Conservation (phyloP, 805 yeast species). For the Sungouiella blattae region DNA sequence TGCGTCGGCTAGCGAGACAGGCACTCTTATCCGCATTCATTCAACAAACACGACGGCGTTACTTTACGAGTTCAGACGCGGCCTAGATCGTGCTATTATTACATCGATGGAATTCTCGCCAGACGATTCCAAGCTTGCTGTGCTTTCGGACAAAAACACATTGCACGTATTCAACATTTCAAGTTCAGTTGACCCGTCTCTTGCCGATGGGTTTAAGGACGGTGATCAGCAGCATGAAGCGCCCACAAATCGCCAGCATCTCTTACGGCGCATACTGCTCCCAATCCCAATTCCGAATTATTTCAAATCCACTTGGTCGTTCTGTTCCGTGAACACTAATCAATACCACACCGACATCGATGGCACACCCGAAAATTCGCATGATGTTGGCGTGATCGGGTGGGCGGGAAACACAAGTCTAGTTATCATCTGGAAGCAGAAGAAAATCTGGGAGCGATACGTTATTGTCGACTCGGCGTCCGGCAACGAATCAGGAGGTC, state of each 20-base stretch:
- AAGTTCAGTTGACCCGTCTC: not conserved
- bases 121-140: constrained; percentile 72
- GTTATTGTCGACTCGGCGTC: constrained; percentile 48
- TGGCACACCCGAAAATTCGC: constrained; percentile 14
- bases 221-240: constrained; percentile 2
- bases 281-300: constrained; percentile 61
- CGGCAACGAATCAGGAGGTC: not conserved
- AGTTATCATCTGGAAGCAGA: constrained; percentile 68
- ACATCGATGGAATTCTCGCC: constrained; percentile 84
- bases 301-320: constrained; percentile 85
- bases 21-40: constrained; percentile 75
- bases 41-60: constrained; percentile 65
- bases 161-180: constrained; percentile 72
- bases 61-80: constrained; percentile 84
- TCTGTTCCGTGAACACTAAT: constrained; percentile 64
- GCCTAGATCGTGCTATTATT: constrained; percentile 78
- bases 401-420: constrained; percentile 77
- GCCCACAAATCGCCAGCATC: constrained; percentile 55
- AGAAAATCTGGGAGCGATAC: constrained; percentile 85
- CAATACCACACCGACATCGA: constrained; percentile 28
- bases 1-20: constrained; percentile 80
- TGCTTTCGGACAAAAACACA: constrained; percentile 84
- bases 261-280: constrained; percentile 58
- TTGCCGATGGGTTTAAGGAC: constrained; percentile 6
- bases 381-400: constrained; percentile 45